Conservation (phyloP, 371 early-diverging fungal species). For the Mucor circinelloides region DNA sequence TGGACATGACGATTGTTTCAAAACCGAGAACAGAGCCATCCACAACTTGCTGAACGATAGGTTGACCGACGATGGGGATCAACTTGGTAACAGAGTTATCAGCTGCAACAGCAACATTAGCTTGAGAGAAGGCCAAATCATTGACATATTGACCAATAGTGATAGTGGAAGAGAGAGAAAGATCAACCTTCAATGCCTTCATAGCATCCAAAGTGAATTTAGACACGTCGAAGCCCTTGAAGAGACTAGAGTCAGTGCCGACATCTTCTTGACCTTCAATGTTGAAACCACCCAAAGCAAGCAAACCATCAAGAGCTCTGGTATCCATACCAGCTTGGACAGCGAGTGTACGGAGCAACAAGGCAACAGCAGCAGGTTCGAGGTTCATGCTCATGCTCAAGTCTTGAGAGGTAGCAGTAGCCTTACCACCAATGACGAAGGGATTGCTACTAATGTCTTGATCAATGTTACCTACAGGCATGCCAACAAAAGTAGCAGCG, state of each 20-base stretch:
- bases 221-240: slow-evolving; percentile 50
- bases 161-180: slow-evolving; percentile 51
- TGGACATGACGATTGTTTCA: slow-evolving; percentile 47
- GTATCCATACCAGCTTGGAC: slow-evolving; percentile 47
- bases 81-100: slow-evolving; percentile 47
- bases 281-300: slow-evolving; percentile 49
- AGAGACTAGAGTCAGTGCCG: slow-evolving; percentile 37
- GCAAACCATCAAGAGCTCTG: slow-evolving; percentile 47
- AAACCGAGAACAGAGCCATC: slow-evolving; percentile 54
- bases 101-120: slow-evolving; percentile 41
- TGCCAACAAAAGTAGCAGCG: slow-evolving; percentile 49
- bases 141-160: slow-evolving; percentile 56
- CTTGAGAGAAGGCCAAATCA: slow-evolving; percentile 51
- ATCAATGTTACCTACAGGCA: slow-evolving; percentile 54
- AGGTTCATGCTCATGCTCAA: slow-evolving; percentile 46
- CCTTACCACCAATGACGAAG: slow-evolving; percentile 35
- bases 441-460: slow-evolving; percentile 48
- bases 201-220: slow-evolving; percentile 53
- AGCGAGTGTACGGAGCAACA: slow-evolving; percentile 52
- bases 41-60: slow-evolving; percentile 60
- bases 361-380: slow-evolving; percentile 48
- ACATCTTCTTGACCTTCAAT: slow-evolving; percentile 42
- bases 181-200: slow-evolving; percentile 53
- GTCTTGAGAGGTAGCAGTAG: slow-evolving; percentile 31
- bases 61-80: slow-evolving; percentile 60